Conservation (phyloP, 352 stramenopile genomes). For the Globisporangium abappressorium region DNA sequence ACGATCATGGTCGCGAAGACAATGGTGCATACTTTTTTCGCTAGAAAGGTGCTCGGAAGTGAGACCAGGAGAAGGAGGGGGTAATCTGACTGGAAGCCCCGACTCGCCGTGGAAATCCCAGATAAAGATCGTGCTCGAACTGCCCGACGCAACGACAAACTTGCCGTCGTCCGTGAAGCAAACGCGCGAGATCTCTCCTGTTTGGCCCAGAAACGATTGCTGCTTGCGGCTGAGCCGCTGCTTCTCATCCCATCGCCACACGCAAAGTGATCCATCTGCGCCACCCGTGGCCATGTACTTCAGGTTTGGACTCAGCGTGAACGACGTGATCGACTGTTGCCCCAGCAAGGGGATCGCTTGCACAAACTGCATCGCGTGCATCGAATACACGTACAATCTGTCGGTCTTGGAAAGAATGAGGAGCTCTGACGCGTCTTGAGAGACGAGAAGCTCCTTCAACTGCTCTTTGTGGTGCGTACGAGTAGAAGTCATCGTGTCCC, state of each 20-base stretch:
- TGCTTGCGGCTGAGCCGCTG: constrained; percentile 51
- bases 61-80: not conserved
- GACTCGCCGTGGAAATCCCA: constrained; percentile 54
- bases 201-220: constrained; percentile 52
- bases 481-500: not conserved
- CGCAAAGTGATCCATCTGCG: constrained; percentile 48
- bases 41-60: not conserved
- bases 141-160: constrained; percentile 37
- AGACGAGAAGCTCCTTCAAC: constrained; percentile 48
- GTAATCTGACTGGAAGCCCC: not conserved
- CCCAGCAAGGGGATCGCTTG: constrained; percentile 56
- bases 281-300: constrained; percentile 70
- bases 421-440: constrained; percentile 43
- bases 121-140: constrained; percentile 47
- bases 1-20: not conserved
- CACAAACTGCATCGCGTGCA: constrained; percentile 30
- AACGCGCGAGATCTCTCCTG: constrained; percentile 32
- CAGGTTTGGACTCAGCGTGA: constrained; percentile 48
- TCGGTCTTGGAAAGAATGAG: constrained; percentile 47
- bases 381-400: constrained; percentile 53
- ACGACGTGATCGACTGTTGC: constrained; percentile 43
- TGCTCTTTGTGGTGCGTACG: constrained; percentile 2
- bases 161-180: constrained; percentile 43
- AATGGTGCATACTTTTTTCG: not conserved
- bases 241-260: constrained; percentile 60